Evolutionary conservation across 2,329 filamentous ascomycete species (phyloP).

Genomic region (Beauveria rudraprayagi): DNA sequence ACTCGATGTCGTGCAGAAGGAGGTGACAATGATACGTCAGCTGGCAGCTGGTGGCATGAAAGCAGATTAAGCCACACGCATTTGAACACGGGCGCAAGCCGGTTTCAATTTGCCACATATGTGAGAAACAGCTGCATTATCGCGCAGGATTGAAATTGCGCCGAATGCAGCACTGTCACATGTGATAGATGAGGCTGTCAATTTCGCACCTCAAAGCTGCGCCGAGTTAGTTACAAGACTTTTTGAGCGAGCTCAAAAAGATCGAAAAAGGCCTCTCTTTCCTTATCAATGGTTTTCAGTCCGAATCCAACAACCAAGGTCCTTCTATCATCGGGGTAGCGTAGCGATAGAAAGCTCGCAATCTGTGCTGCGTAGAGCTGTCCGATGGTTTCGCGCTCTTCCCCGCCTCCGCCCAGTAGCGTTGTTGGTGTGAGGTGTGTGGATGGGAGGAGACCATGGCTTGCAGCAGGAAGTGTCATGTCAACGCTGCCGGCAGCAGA

Average conservation of each 20-base stretch:
- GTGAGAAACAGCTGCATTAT: too few species aligned
- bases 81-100: too few species aligned
- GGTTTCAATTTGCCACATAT: too few species aligned
- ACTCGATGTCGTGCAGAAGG: too few species aligned
- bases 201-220: neutral
- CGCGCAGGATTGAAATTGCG: too few species aligned
- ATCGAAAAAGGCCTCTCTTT: conserved; percentile 55
- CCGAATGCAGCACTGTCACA: too few species aligned
- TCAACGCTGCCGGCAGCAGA: conserved; percentile 57
- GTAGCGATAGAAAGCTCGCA: conserved; percentile 67
- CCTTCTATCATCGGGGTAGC: conserved; percentile 55
- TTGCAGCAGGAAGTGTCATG: conserved; percentile 43
- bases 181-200: neutral
- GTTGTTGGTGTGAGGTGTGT: conserved; percentile 79
- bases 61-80: too few species aligned
- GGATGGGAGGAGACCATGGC: conserved; percentile 57
- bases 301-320: conserved; percentile 57
- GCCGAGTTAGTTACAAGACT: conserved; percentile 33
- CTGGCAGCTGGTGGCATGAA: too few species aligned
- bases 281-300: conserved; percentile 40
- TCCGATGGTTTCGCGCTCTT: conserved; percentile 72
- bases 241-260: conserved; percentile 55
- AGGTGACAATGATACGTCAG: too few species aligned
- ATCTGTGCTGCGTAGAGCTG: conserved; percentile 88
- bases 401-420: conserved; percentile 72